Conservation (phyloP, 805 yeast genomes). For the Monosporozyma aerobia region DNA sequence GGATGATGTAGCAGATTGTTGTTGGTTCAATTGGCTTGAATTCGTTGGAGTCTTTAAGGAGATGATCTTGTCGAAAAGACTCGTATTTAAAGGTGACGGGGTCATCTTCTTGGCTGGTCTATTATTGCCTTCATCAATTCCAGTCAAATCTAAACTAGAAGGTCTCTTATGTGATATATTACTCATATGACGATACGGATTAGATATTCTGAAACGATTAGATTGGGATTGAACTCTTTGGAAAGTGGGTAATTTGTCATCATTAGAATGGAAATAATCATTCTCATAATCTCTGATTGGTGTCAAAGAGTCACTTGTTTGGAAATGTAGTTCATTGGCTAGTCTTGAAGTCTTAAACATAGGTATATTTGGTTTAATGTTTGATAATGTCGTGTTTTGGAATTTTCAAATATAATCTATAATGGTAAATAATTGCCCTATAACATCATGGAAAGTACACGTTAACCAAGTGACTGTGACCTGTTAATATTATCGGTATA, state of each 20-base stretch:
- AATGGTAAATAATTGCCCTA: neutral
- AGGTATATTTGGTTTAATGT: neutral
- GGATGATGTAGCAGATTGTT: neutral
- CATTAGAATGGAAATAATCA: constrained; percentile 23
- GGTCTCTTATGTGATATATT: constrained; percentile 15
- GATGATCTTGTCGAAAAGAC: constrained; percentile 12
- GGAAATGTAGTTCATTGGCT: constrained; percentile 17
- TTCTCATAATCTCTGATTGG: constrained; percentile 27
- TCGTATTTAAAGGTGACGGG: constrained; percentile 31
- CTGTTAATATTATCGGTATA: neutral
- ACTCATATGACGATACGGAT: constrained; percentile 4
- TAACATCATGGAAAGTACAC: neutral
- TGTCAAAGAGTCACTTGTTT: constrained; percentile 20
- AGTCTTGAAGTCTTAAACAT: constrained; percentile 26
- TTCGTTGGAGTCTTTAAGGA: constrained; percentile 2
- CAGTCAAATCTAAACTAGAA: constrained; percentile 18
- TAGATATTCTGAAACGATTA: neutral
- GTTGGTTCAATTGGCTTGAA: neutral
- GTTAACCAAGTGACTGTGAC: neutral
- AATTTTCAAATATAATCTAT: no score
- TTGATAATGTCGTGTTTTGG: neutral
- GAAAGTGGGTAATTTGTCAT: constrained; percentile 16
- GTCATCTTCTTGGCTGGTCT: constrained; percentile 25
- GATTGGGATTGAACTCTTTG: neutral
- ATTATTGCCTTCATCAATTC: neutral